Evolutionary conservation across 257 asterid species (phyloP).

Genomic region (Salvia miltiorrhiza): DNA sequence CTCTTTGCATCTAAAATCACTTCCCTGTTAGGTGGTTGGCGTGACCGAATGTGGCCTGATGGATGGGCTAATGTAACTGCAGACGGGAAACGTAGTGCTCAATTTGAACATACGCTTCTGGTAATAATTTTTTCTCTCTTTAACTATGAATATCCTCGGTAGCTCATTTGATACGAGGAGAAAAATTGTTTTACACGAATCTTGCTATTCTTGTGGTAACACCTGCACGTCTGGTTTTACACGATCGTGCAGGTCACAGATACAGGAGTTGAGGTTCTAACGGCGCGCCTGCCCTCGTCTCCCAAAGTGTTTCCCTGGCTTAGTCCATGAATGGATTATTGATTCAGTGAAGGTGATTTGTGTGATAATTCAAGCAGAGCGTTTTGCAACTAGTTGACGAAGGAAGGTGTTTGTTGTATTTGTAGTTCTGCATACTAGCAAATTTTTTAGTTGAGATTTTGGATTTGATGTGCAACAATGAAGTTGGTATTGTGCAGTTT

Average conservation of each 20-base stretch:
- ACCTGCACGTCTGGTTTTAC: not conserved
- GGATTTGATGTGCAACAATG: not conserved
- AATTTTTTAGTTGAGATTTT: slow-evolving; percentile 17
- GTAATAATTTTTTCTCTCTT: slow-evolving; percentile 28
- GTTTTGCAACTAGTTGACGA: not conserved
- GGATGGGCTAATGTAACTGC: slow-evolving; percentile 97
- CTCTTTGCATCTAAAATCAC: slow-evolving; percentile 4
- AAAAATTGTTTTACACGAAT: not conserved
- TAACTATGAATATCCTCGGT: not conserved
- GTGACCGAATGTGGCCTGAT: slow-evolving; percentile 98
- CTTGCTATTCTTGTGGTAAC: not conserved
- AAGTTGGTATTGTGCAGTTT: not conserved
- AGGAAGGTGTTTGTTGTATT: slow-evolving; percentile 11
- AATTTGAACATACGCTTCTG: slow-evolving; percentile 93
- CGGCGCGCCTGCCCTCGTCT: slow-evolving; percentile 81
- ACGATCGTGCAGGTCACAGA: slow-evolving; percentile 91
- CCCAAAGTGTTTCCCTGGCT: slow-evolving; percentile 88
- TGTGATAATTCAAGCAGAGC: not conserved
- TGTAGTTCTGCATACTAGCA: slow-evolving; percentile 1
- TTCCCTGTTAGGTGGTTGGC: slow-evolving; percentile 68
- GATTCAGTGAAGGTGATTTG: slow-evolving; percentile 2
- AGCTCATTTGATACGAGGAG: too few species aligned
- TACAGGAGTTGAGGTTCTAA: slow-evolving; percentile 90
- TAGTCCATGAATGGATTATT: slow-evolving; percentile 18
- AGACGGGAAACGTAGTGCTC: slow-evolving; percentile 96